A percentile compares a stretch with the other conserved stretches of the same genome.
phyloP scores from a whole-genome alignment of 2,329 filamentous ascomycete genomes.

The Cordyceps fumosorosea region DNA sequence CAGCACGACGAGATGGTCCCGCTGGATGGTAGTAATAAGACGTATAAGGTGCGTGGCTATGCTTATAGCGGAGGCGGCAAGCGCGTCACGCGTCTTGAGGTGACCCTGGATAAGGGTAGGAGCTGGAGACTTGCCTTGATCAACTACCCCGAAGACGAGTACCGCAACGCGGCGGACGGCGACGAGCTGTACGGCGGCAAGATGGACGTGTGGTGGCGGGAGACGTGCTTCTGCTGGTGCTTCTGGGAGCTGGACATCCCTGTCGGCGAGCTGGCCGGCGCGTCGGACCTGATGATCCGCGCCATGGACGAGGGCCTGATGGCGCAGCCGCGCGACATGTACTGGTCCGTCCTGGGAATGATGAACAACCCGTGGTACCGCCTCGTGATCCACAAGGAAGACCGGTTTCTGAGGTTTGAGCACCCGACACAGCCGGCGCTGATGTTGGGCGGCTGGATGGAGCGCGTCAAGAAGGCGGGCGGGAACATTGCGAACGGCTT shows the following conservation, averaged over 20 bases:
- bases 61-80: conserved; percentile 83
- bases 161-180: conserved; percentile 54
- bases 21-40: conserved; percentile 33
- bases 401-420: conserved; percentile 63
- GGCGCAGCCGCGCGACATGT: conserved; percentile 85
- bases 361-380: conserved; percentile 98
- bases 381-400: conserved; percentile 66
- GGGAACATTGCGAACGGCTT: conserved; percentile 76
- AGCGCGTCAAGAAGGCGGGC: conserved; percentile 74
- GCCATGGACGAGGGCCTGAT: conserved; percentile 89
- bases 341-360: conserved; percentile 93
- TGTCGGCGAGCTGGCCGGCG: conserved; percentile 51
- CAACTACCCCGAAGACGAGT: conserved; percentile 78
- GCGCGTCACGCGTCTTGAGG: conserved; percentile 72
- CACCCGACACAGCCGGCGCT: conserved; percentile 79
- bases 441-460: conserved; percentile 86
- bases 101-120: conserved; percentile 86
- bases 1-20: conserved; percentile 64
- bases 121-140: conserved; percentile 52
- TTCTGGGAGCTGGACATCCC: conserved; percentile 76
- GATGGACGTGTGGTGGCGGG: conserved; percentile 75
- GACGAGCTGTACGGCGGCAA: conserved; percentile 66
- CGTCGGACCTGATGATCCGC: conserved; percentile 71
- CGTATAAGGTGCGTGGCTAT: conserved; percentile 69
- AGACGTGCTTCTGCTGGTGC: conserved; percentile 84